A percentile compares a stretch with the other conserved stretches of the same genome.
Evolutionary conservation across 179 eudicot species (phyloP).

Genomic region (Amaranthus tricolor): DNA sequence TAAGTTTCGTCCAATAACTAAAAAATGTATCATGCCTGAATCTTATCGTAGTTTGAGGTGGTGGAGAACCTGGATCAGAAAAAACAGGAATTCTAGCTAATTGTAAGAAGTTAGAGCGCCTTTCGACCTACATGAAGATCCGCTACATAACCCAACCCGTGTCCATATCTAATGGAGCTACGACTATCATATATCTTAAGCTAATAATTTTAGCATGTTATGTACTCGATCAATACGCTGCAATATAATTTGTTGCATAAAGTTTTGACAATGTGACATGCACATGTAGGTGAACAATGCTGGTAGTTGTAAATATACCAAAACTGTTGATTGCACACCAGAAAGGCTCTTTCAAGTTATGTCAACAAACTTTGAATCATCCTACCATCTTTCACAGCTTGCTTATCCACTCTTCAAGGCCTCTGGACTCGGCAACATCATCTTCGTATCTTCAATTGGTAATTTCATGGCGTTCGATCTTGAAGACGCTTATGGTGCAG

Average conservation of each 20-base stretch:
- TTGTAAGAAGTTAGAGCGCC: no score
- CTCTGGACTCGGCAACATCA: conserved; percentile 49
- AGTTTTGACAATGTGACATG: neutral
- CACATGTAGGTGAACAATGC: conserved; percentile 37
- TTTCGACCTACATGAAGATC: no score
- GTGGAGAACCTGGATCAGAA: no score
- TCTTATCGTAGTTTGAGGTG: no score
- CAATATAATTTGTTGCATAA: neutral
- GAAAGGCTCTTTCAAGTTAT: conserved; percentile 39
- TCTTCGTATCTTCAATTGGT: conserved; percentile 55
- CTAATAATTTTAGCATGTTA: neutral
- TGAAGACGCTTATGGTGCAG: conserved; percentile 23
- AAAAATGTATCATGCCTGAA: no score
- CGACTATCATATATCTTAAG: no score
- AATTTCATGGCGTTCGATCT: conserved; percentile 27
- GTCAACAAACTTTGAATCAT: conserved; percentile 53
- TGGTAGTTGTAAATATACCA: conserved; percentile 24
- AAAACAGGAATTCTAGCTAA: no score
- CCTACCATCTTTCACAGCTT: conserved; percentile 63
- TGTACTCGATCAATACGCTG: neutral
- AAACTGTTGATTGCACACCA: conserved; percentile 38
- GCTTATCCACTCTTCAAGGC: conserved; percentile 59
- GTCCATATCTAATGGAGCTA: no score
- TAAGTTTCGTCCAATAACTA: no score
- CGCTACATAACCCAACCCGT: no score